These are phyloP conservation scores for Phytophthora quininea DNA, from an alignment of 352 stramenopile genomes.

Conservation along the genomic window DNA sequence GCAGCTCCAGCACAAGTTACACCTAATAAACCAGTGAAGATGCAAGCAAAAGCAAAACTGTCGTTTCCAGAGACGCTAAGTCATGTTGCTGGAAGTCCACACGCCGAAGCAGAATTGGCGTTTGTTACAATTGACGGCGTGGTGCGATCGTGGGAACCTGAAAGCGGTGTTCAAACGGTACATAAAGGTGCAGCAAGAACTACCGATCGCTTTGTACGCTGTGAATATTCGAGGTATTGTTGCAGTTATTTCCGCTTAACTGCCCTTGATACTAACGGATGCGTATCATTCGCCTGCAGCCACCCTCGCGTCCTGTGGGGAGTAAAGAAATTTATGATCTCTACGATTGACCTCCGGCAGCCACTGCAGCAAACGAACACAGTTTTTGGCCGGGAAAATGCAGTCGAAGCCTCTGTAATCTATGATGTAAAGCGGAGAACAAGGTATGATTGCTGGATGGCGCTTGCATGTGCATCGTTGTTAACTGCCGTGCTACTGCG, in stretches of 20 bases:
- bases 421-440: slow-evolving; percentile 67
- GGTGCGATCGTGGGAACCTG: slow-evolving; percentile 58
- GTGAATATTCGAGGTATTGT: slow-evolving; percentile 75
- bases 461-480: no score
- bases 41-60: slow-evolving; percentile 53
- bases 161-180: slow-evolving; percentile 45
- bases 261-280: no score
- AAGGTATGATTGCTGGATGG: slow-evolving; percentile 35
- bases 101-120: slow-evolving; percentile 62
- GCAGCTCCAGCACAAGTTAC: slow-evolving; percentile 29
- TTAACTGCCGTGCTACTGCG: neutral
- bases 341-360: slow-evolving; percentile 59
- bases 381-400: slow-evolving; percentile 58
- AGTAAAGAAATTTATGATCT: slow-evolving; percentile 46
- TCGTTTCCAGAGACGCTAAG: slow-evolving; percentile 61
- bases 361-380: slow-evolving; percentile 32
- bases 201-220: slow-evolving; percentile 54
- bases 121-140: slow-evolving; percentile 56
- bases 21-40: slow-evolving; percentile 24
- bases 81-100: slow-evolving; percentile 68
- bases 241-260: no score
- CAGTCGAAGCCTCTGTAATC: slow-evolving; percentile 50
- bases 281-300: slow-evolving; percentile 23
- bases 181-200: slow-evolving; percentile 21
- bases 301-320: slow-evolving; percentile 78